Base-by-base conservation (phyloP, 768 basidiomycete genomes). In the Kondoa subrosea region DNA sequence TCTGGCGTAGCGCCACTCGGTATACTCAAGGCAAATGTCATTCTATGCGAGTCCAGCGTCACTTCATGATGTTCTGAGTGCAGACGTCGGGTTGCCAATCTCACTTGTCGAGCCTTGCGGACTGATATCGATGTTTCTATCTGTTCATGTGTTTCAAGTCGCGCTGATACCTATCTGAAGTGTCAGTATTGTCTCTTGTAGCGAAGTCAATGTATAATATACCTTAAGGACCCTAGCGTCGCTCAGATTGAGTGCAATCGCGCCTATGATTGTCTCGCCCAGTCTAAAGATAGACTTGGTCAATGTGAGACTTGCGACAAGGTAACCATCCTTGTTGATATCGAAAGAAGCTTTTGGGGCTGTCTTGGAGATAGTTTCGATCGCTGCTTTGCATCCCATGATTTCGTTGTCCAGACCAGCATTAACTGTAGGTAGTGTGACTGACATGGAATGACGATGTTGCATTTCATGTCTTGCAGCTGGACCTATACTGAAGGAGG, bases 321-420 rank as follows among this genome's bases (percentile, higher is more conserved):
- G 84, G 40, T 87, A 83, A 0, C 88, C 90, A 34, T 93, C 89
- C 79, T 96, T 95, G 75, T 85, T 88, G 66, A 96, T 91, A 78
- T 96, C 92, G 77, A 90, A 96, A 0, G 91, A 91, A 50, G 86
- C 91, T 93, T 93, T 95, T 77, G 86, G 88, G 1, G 89, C 84
- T 76, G 89, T 89, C 66, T 92, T 78, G 21, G 91, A 92, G 68
- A 95, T 78, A 64, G 92, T 85, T 79, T 96, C 91, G 15, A 93
- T 90, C 0, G 90, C 88, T 75, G 91, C 86, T 59, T 89, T 80
- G 76, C 79, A 80, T 0, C 78, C 76, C 32, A 64, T 70, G 65
- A 2, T 65, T 69, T 72, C 74, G 56, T 62, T 73, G 30, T 66
- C 71, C 2, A 31, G 67, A 16, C 65, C 72, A 0, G n/a, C 15